Evolutionary conservation across 2,329 filamentous ascomycete genomes (phyloP).

Genomic region (Penicillium sp.): DNA sequence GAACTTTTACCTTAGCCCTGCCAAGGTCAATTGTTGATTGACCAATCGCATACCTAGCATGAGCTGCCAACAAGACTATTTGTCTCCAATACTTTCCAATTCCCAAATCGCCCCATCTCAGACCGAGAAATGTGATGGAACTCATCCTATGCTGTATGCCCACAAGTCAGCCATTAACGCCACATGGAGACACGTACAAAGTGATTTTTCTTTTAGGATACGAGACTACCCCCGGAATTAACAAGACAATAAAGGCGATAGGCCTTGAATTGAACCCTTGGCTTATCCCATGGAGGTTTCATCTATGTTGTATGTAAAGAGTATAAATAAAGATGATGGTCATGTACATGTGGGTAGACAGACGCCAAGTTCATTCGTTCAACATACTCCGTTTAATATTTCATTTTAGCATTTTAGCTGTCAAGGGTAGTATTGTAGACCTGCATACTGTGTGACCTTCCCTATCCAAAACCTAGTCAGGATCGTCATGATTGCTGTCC

Average conservation of each 20-base stretch:
- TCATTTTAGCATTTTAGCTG: background rate
- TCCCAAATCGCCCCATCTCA: slow-evolving; percentile 1
- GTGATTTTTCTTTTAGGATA: background rate
- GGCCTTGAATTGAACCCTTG: background rate
- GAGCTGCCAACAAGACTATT: background rate
- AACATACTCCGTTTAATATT: slow-evolving; percentile 1
- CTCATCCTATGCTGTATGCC: background rate
- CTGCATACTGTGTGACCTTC: slow-evolving; percentile 14
- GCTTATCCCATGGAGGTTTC: background rate
- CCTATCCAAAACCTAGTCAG: slow-evolving; percentile 11
- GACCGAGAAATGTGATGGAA: background rate
- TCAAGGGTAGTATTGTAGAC: slow-evolving; percentile 12
- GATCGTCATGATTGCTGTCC: slow-evolving; percentile 23
- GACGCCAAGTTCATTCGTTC: slow-evolving; percentile 9
- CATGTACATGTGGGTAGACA: slow-evolving; percentile 4
- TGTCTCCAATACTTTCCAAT: background rate
- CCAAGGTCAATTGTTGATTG: background rate
- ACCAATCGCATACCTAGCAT: background rate
- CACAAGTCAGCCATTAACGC: background rate
- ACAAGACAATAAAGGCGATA: slow-evolving; percentile 13
- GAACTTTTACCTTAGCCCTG: background rate
- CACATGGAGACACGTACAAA: background rate
- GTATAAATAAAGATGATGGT: slow-evolving; percentile 16
- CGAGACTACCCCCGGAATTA: background rate
- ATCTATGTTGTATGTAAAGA: background rate